Conservation (phyloP, 306 rosid genomes). For the Castanopsis chinensis region DNA sequence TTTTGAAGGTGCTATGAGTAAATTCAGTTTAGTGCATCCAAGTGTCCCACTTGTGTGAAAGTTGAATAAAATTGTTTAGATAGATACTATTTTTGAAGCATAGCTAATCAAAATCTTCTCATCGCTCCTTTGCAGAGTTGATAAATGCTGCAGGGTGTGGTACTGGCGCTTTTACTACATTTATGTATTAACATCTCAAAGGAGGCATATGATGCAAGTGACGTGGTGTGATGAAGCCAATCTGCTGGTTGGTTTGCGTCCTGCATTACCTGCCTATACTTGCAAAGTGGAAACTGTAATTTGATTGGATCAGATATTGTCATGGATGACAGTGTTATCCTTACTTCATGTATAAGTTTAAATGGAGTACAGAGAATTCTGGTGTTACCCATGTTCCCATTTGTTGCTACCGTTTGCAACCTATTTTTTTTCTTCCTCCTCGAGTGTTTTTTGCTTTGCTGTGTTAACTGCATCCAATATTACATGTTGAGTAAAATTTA, state of each 20-base stretch:
- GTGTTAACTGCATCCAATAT: not conserved
- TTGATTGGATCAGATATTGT: constrained; percentile 8
- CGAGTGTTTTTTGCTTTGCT: not conserved
- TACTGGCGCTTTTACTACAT: not conserved
- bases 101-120: constrained; percentile 24
- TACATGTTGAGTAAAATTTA: not conserved
- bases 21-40: not conserved
- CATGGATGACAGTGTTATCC: not conserved
- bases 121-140: constrained; percentile 29
- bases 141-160: constrained; percentile 27
- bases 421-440: not conserved
- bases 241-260: constrained; percentile 75
- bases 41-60: not conserved
- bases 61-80: not conserved
- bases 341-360: not conserved
- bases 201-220: constrained; percentile 58
- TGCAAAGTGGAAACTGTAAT: constrained; percentile 12
- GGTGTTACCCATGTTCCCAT: not conserved
- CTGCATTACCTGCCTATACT: constrained; percentile 51
- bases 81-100: not conserved
- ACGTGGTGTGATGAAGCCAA: constrained; percentile 52
- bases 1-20: not conserved
- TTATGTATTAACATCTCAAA: not conserved
- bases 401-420: not conserved
- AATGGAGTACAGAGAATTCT: not conserved